phyloP scores from a whole-genome alignment of 2,329 filamentous ascomycete genomes.

The Monosporascus sp. region DNA sequence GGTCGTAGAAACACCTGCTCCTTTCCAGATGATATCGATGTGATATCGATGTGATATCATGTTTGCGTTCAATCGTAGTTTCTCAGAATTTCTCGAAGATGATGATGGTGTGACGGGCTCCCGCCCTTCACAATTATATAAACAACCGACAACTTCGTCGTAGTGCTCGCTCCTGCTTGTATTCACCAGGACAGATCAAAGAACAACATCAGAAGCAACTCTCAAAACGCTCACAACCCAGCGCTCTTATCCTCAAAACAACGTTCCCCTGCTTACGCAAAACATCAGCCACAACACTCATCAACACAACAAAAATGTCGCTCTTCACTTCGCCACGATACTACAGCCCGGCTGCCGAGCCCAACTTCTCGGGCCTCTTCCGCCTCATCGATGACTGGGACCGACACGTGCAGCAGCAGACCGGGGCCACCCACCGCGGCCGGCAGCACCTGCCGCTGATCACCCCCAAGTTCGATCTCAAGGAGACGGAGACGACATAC shows the following conservation, averaged over 20 bases:
- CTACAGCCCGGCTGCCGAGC: constrained; percentile 36
- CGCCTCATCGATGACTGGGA: constrained; percentile 61
- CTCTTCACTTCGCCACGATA: constrained; percentile 49
- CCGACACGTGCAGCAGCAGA: constrained; percentile 39
- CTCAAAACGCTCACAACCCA: constrained; percentile 10
- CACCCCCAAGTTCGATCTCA: constrained; percentile 73
- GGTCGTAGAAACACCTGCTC: constrained; percentile 15
- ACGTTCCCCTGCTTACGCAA: constrained; percentile 16
- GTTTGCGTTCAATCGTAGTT: constrained; percentile 12
- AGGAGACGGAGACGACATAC: constrained; percentile 62
- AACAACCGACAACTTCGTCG: constrained; percentile 10
- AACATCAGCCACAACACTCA: constrained; percentile 5
- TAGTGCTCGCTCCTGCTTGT: constrained; percentile 3
- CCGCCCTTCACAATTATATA: constrained; percentile 25
- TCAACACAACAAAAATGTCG: constrained; percentile 45
- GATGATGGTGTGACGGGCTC: constrained; percentile 14
- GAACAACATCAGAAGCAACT: constrained; percentile 10
- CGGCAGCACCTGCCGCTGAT: constrained; percentile 46
- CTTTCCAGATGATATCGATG: constrained; percentile 19
- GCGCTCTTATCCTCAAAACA: constrained; percentile 13
- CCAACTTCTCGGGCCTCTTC: constrained; percentile 56
- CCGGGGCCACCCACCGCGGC: constrained; percentile 4
- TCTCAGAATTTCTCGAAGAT: constrained; percentile 21
- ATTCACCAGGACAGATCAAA: constrained; percentile 24
- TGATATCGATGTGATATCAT: background rate